Conservation (phyloP, 1,284 basidiomycete genomes). For the Pseudozyma sp. region DNA sequence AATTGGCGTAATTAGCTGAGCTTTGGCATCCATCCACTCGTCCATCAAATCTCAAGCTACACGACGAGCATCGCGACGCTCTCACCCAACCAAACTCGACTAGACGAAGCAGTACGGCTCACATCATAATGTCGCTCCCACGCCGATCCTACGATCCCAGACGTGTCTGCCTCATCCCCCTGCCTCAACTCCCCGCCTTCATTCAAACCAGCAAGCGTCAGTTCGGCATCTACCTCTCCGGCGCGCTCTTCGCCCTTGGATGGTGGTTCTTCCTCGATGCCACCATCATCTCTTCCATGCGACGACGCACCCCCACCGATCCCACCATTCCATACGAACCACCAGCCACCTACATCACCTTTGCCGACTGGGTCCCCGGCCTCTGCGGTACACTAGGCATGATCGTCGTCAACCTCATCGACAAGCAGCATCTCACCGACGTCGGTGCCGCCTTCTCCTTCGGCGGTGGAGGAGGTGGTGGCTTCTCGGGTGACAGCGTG, state of each 20-base stretch:
- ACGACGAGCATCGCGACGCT: no score
- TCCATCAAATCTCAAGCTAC: neutral
- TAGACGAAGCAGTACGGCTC: neutral
- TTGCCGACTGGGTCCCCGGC: slow-evolving; percentile 95
- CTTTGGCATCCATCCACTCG: neutral
- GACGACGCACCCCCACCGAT: slow-evolving; percentile 76
- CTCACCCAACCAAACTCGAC: no score
- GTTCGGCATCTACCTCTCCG: slow-evolving; percentile 89
- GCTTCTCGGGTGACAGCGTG: slow-evolving; percentile 75
- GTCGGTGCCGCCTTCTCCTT: slow-evolving; percentile 68
- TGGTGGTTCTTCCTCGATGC: slow-evolving; percentile 98
- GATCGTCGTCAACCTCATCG: slow-evolving; percentile 90
- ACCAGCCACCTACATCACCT: slow-evolving; percentile 85
- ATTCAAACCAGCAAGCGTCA: slow-evolving; percentile 76
- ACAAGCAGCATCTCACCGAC: slow-evolving; percentile 85
- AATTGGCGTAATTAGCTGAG: no score
- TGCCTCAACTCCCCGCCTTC: slow-evolving; percentile 69
- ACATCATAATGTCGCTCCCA: slow-evolving; percentile 75
- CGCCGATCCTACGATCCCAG: slow-evolving; percentile 86
- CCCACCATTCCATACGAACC: slow-evolving; percentile 78
- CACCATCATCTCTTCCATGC: slow-evolving; percentile 78
- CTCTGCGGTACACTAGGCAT: slow-evolving; percentile 93
- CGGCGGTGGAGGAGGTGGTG: slow-evolving; percentile 50
- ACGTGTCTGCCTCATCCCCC: slow-evolving; percentile 76
- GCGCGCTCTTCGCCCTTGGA: slow-evolving; percentile 89